Base-by-base conservation (phyloP, 2,329 filamentous ascomycete genomes). In the Cytospora mali region DNA sequence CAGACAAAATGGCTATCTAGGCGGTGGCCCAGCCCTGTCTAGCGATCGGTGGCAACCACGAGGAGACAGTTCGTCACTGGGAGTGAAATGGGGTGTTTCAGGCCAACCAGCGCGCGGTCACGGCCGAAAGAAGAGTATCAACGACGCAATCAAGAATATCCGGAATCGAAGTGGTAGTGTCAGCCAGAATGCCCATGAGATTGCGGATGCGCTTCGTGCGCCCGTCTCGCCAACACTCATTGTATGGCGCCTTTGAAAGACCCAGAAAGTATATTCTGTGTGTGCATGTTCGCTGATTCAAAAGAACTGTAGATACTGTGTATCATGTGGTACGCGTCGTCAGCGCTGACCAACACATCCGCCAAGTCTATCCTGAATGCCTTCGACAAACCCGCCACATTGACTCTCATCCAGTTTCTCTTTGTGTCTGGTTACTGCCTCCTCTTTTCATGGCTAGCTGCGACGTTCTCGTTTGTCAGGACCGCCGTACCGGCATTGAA, bases 281-380 rank as follows among this genome's bases (percentile, higher is more conserved):
- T 51, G 46, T 23, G 48, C 25, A 67, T 49, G 39, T 65, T 48
- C 70, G 69, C 71, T 75, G 70, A 72, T 68, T 58, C 33, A 58
- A 59, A 61, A 42, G 60, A 61, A 42, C 65, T 69, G 69, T 76
- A 97, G 94, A 77, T 84, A 56, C 87, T 97, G 55, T 98, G 94
- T 77, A 79, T 93, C 62, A 78, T 94, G 72, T 98, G 95, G 95
- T 99, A 98, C 80, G 85, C 91, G 74, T 96, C 93, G 27, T 98
- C 94, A 50, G 95, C 96, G 66, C 81, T 98, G 69, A 97, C 95
- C 66, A 99, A 98, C 75, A 97, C 95, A 2, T 98, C 95, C 27
- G 97, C 95, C 58, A 99, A 99, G 79, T 91, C 94, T 21, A 99
- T 99, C 72, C 82, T 98, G 66, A 97, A 92, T 69, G 91, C 92